Percentiles rank a stretch among this genome's conserved stretches.
phyloP scores from a whole-genome alignment of 257 asterid species.

The Gentiana dahurica region DNA sequence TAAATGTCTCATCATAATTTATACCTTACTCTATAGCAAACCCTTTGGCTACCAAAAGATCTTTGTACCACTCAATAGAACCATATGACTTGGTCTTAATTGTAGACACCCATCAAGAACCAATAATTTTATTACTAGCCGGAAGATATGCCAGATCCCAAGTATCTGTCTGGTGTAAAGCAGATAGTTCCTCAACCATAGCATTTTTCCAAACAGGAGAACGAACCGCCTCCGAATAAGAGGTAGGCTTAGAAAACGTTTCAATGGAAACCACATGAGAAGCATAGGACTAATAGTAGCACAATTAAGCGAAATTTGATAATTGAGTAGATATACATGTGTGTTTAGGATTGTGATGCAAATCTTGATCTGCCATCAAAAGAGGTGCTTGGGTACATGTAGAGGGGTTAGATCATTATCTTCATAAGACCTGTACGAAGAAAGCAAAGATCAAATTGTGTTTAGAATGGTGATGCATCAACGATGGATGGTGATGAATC shows the following conservation, averaged over 20 bases:
- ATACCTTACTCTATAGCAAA: background rate
- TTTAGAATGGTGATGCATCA: background rate
- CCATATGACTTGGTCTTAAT: constrained; percentile 1
- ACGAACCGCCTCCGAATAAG: background rate
- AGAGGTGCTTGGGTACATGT: background rate
- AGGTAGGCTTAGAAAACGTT: background rate
- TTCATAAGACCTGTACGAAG: too few species aligned
- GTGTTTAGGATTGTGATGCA: background rate
- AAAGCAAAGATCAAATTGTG: too few species aligned
- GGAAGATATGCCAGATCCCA: background rate
- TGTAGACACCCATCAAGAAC: constrained; percentile 5
- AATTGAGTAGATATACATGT: constrained; percentile 1
- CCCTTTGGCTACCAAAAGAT: background rate
- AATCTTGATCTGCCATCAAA: background rate
- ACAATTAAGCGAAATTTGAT: background rate
- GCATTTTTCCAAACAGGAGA: background rate
- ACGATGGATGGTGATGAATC: too few species aligned
- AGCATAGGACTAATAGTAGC: background rate
- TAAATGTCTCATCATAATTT: constrained; percentile 7
- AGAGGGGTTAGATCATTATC: background rate
- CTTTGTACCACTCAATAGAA: constrained; percentile 5
- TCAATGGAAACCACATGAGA: background rate
- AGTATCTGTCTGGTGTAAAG: constrained; percentile 2
- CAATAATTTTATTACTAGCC: background rate
- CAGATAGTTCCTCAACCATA: background rate